Evolutionary conservation across 179 eudicot genomes (phyloP).

Genomic region (Beta macrorhiza): DNA sequence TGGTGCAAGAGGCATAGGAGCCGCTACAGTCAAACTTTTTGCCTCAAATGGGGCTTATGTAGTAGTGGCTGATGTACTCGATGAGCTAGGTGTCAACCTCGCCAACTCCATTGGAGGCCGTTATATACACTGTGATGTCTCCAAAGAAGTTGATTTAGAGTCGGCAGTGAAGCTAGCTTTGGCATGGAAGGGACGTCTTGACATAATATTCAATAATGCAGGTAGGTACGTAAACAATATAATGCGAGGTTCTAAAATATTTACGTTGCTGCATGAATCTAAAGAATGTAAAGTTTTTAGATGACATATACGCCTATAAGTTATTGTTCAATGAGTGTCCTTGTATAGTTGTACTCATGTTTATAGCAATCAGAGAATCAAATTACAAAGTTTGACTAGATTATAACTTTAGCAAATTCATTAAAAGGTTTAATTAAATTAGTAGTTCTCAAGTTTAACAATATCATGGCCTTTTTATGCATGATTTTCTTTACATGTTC

Average conservation of each 20-base stretch:
- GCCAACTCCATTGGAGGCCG: conserved; percentile 65
- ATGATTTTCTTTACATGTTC: no score
- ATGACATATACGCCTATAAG: neutral
- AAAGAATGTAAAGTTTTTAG: no score
- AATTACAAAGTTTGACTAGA: neutral
- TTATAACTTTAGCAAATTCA: neutral
- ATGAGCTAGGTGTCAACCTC: conserved; percentile 50
- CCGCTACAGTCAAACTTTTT: conserved; percentile 60
- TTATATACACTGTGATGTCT: conserved; percentile 73
- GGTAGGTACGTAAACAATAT: conserved; percentile 31
- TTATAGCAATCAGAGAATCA: no score
- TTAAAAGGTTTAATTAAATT: no score
- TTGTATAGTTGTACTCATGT: no score
- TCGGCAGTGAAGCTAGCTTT: conserved; percentile 55
- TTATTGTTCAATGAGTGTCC: neutral
- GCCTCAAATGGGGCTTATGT: conserved; percentile 71
- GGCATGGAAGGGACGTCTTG: conserved; percentile 68
- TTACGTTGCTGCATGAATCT: no score
- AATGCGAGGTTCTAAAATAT: neutral
- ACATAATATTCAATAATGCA: conserved; percentile 83
- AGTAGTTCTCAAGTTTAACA: no score
- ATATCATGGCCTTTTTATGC: no score
- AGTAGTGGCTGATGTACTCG: conserved; percentile 67
- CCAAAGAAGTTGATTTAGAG: conserved; percentile 65
- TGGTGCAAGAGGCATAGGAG: conserved; percentile 93